phyloP scores from a whole-genome alignment of 371 early-diverging fungal genomes.

The Choanephora cucurbitarum region DNA sequence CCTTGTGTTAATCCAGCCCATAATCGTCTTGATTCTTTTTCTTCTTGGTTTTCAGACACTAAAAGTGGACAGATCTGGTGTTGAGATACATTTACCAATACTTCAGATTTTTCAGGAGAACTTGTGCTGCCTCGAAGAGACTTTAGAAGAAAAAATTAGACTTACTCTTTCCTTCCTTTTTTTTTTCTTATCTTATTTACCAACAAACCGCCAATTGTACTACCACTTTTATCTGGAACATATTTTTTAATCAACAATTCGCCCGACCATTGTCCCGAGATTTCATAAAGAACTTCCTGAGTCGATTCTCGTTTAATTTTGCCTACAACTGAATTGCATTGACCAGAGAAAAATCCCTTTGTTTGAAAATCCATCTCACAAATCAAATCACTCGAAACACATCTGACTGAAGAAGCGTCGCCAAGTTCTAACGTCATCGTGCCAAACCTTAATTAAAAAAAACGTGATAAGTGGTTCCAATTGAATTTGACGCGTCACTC shows the following conservation, averaged over 20 bases:
- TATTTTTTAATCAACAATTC: conserved; percentile 60
- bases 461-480: background rate
- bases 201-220: conserved; percentile 12
- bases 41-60: conserved; percentile 23
- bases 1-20: conserved; percentile 83
- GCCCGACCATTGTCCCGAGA: conserved; percentile 90
- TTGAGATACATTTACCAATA: conserved; percentile 21
- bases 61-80: conserved; percentile 11
- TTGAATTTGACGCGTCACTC: background rate
- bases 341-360: conserved; percentile 86
- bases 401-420: conserved; percentile 74
- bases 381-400: conserved; percentile 72
- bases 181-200: conserved; percentile 4
- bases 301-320: conserved; percentile 81
- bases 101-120: conserved; percentile 5
- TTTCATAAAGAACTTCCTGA: conserved; percentile 75
- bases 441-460: conserved; percentile 59
- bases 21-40: conserved; percentile 23
- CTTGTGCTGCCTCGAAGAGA: conserved; percentile 1
- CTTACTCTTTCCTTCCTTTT: too few relatives aligned
- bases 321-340: conserved; percentile 82
- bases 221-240: conserved; percentile 4
- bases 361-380: conserved; percentile 91
- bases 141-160: background rate
- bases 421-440: conserved; percentile 94